Conservation (phyloP, 2,329 filamentous ascomycete genomes). For the Alternaria ethzedia region DNA sequence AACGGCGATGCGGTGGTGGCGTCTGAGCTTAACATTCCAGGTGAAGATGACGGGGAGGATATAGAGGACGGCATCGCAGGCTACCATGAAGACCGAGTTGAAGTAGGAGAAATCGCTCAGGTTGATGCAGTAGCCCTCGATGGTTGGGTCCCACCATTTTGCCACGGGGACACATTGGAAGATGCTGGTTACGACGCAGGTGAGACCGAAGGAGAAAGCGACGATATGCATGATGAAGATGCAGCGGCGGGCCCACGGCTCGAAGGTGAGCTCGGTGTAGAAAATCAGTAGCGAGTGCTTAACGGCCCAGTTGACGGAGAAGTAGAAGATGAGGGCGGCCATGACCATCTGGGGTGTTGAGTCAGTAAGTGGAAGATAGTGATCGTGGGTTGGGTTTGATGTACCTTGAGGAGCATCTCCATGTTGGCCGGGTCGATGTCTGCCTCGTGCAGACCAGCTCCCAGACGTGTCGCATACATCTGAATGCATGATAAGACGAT, state of each 20-base stretch:
- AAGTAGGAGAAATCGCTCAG: constrained; percentile 46
- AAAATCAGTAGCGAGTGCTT: constrained; percentile 51
- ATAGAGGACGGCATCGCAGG: constrained; percentile 48
- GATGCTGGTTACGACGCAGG: constrained; percentile 42
- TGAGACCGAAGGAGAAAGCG: constrained; percentile 42
- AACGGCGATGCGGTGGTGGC: constrained; percentile 43
- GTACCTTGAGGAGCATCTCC: constrained; percentile 20
- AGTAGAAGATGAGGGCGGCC: constrained; percentile 46
- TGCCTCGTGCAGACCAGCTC: constrained; percentile 25
- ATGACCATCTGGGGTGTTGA: constrained; percentile 17
- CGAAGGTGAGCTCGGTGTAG: constrained; percentile 47
- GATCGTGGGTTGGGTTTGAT: neutral
- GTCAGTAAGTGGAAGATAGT: neutral
- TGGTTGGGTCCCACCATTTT: constrained; percentile 37
- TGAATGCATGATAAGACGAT: constrained; percentile 32
- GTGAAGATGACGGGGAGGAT: constrained; percentile 49
- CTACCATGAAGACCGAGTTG: constrained; percentile 47
- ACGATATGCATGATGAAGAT: constrained; percentile 46
- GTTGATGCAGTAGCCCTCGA: constrained; percentile 43
- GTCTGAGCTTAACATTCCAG: constrained; percentile 42
- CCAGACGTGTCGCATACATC: constrained; percentile 29
- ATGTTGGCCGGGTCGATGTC: constrained; percentile 15
- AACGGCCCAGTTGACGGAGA: constrained; percentile 49
- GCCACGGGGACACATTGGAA: constrained; percentile 47
- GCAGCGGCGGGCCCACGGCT: constrained; percentile 24